Evolutionary conservation across 331 rosid species (phyloP).

Genomic region (Quercus tomentella): DNA sequence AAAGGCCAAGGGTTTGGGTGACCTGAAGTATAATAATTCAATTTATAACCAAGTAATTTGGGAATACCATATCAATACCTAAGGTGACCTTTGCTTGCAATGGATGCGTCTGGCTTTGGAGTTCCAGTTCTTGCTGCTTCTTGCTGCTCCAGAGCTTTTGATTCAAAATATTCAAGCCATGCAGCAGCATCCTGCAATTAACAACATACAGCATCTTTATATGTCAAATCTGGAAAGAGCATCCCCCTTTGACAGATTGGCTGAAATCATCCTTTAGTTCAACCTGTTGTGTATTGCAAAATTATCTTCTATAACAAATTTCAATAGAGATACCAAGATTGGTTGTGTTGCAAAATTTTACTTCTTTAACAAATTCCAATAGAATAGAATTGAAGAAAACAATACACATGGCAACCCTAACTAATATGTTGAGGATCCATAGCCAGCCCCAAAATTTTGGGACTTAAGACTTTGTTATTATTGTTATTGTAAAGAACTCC

Average conservation of each 20-base stretch:
- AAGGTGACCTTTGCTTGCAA: conserved; percentile 99
- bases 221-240: neutral
- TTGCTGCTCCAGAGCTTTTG: conserved; percentile 94
- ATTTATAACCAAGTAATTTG: conserved; percentile 44
- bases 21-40: conserved; percentile 5
- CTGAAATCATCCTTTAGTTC: neutral
- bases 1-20: conserved; percentile 30
- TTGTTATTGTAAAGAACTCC: too few relatives aligned
- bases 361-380: too few relatives aligned
- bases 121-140: conserved; percentile 90
- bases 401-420: too few relatives aligned
- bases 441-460: too few relatives aligned
- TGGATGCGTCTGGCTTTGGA: conserved; percentile 84
- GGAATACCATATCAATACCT: conserved; percentile 89
- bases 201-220: neutral
- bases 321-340: neutral
- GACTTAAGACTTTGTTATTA: too few relatives aligned
- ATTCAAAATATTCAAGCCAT: conserved; percentile 96
- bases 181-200: conserved; percentile 88
- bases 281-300: neutral
- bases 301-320: neutral
- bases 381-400: too few relatives aligned
- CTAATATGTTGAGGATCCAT: too few relatives aligned
- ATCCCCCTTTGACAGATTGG: neutral
- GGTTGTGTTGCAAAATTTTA: too few relatives aligned